Conservation (phyloP, 495 filamentous ascomycete species). For the Saxispiralis lemnorum region DNA sequence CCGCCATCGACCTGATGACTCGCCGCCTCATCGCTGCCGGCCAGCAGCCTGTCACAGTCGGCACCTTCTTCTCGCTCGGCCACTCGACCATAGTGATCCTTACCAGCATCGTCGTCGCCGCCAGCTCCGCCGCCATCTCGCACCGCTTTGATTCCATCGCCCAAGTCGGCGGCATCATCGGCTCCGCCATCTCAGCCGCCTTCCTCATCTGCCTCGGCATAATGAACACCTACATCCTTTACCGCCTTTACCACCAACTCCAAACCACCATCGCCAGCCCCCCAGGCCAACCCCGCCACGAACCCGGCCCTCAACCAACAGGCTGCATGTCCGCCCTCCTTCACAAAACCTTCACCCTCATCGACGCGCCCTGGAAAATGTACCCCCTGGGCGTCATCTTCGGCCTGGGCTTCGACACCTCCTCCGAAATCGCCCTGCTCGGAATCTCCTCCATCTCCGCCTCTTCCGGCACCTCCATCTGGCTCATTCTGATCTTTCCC, state of each 20-base stretch:
- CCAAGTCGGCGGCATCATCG: conserved; percentile 71
- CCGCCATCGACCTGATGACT: conserved; percentile 91
- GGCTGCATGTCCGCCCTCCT: conserved; percentile 59
- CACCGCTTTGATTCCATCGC: conserved; percentile 62
- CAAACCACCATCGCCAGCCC: conserved; percentile 32
- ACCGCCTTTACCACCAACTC: conserved; percentile 52
- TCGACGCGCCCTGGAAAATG: conserved; percentile 96
- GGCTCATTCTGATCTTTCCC: conserved; percentile 89
- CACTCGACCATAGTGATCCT: conserved; percentile 87
- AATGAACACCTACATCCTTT: conserved; percentile 72
- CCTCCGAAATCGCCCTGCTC: conserved; percentile 78
- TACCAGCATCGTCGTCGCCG: conserved; percentile 81
- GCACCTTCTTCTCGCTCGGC: conserved; percentile 86
- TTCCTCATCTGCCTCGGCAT: conserved; percentile 71
- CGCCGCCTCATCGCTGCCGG: conserved; percentile 74
- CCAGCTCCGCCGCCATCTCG: conserved; percentile 66
- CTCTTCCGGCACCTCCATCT: conserved; percentile 68
- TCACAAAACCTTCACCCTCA: conserved; percentile 58
- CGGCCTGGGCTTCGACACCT: conserved; percentile 90
- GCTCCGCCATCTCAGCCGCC: conserved; percentile 61
- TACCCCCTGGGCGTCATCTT: conserved; percentile 79
- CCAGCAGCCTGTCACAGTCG: conserved; percentile 76
- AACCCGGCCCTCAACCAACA: conserved; percentile 54
- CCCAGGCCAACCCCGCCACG: conserved; percentile 34
- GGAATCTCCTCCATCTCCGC: conserved; percentile 79